Conservation (phyloP, 208 protist species). For the Leishmania lainsoni region DNA sequence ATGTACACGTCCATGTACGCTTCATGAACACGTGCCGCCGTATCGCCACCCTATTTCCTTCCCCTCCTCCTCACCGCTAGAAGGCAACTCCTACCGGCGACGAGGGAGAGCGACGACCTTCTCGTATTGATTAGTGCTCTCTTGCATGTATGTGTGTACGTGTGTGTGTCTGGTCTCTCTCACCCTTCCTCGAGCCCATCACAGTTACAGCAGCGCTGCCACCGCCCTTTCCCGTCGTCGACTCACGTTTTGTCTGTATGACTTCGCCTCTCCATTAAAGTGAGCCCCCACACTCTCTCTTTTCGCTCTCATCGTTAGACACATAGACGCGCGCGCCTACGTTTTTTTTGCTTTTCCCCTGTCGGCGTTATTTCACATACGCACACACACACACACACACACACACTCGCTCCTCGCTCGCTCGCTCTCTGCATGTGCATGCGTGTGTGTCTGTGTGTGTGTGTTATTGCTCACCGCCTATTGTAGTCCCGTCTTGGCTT, state of each 20-base stretch:
- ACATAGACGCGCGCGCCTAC: neutral
- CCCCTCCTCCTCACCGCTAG: neutral
- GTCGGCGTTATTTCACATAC: no score
- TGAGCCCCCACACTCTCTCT: neutral
- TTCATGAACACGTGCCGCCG: neutral
- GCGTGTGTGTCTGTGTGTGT: neutral
- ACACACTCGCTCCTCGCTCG: neutral
- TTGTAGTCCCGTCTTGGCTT: neutral
- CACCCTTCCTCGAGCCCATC: neutral
- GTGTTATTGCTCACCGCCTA: neutral
- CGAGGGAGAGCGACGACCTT: neutral
- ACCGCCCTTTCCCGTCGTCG: no score
- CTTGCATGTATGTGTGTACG: neutral
- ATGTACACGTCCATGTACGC: neutral
- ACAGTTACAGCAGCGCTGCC: neutral
- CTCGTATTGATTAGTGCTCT: neutral
- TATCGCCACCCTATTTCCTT: neutral
- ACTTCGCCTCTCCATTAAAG: neutral
- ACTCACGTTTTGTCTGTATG: neutral
- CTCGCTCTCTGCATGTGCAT: neutral
- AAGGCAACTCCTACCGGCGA: neutral
- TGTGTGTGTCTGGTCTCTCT: neutral
- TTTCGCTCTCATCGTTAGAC: neutral
- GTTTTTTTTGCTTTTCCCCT: neutral
- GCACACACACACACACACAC: no score